A percentile compares a stretch with the other conserved stretches of the same genome.
phyloP scores from a whole-genome alignment of 225 moss, liverwort and hornwort species.

The Bryoerythrophyllum caledonicum region DNA sequence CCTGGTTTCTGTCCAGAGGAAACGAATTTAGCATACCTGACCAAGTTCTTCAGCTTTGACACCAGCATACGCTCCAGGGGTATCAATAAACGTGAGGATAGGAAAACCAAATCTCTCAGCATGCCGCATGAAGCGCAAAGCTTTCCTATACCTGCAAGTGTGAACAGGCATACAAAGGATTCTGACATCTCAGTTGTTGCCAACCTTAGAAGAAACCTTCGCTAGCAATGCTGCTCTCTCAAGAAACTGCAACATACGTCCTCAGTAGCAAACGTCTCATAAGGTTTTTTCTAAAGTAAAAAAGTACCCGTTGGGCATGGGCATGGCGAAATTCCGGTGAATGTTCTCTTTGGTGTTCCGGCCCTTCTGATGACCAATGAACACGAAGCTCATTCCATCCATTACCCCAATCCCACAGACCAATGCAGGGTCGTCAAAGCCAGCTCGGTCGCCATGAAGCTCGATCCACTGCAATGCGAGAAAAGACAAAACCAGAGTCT shows the following conservation, averaged over 20 bases:
- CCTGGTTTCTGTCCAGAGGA: neutral
- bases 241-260: no score
- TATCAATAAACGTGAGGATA: slow-evolving; percentile 93
- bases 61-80: slow-evolving; percentile 97
- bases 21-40: slow-evolving; percentile 58
- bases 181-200: neutral
- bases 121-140: slow-evolving; percentile 97
- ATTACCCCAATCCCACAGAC: slow-evolving; percentile 94
- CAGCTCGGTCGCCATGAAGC: slow-evolving; percentile 97
- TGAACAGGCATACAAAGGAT: slow-evolving; percentile 6
- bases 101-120: slow-evolving; percentile 96
- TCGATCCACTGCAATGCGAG: slow-evolving; percentile 79
- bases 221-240: no score
- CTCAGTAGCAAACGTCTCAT: neutral
- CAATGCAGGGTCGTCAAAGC: slow-evolving; percentile 97
- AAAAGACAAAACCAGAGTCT: slow-evolving; percentile 1
- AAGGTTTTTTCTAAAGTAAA: neutral
- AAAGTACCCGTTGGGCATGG: slow-evolving; percentile 91
- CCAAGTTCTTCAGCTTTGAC: slow-evolving; percentile 99
- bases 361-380: slow-evolving; percentile 97
- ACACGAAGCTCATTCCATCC: slow-evolving; percentile 98
- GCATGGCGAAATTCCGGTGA: slow-evolving; percentile 97
- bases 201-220: neutral
- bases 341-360: slow-evolving; percentile 99
- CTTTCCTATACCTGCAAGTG: slow-evolving; percentile 83